Percentiles rank a stretch among this genome's conserved stretches.
Conservation (phyloP, 306 rosid genomes). For the Vicia villosa region DNA sequence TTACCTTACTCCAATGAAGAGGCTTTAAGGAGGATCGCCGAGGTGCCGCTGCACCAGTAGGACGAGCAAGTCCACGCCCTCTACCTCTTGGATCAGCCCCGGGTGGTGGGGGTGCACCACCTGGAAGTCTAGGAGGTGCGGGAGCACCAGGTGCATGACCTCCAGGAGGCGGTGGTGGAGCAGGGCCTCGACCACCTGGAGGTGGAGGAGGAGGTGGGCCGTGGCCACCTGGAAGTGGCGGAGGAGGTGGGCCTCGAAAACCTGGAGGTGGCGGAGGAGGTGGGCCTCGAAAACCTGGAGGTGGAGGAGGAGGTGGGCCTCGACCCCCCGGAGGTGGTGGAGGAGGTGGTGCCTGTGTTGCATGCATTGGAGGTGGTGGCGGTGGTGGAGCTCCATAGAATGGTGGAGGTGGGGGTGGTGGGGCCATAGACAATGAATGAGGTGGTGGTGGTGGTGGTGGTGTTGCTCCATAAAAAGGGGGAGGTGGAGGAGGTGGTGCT, state of each 20-base stretch:
- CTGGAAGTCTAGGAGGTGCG: constrained; percentile 59
- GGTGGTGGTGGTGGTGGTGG: constrained; percentile 39
- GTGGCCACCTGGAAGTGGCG: constrained; percentile 25
- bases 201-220: constrained; percentile 64
- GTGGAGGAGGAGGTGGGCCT: constrained; percentile 43
- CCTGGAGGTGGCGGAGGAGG: constrained; percentile 41
- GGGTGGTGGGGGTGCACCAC: constrained; percentile 63
- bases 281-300: constrained; percentile 12
- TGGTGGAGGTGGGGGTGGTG: constrained; percentile 30
- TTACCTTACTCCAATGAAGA: constrained; percentile 90
- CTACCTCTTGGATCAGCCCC: constrained; percentile 63
- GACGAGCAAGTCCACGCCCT: constrained; percentile 84
- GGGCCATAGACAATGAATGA: constrained; percentile 29
- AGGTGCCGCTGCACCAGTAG: constrained; percentile 52
- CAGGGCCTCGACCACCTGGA: constrained; percentile 43
- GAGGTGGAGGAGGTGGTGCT: constrained; percentile 28
- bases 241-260: constrained; percentile 35
- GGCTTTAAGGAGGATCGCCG: constrained; percentile 81
- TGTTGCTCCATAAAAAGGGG: not conserved
- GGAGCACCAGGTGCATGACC: constrained; percentile 47
- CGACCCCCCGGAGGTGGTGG: constrained; percentile 26
- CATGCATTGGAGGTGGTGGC: constrained; percentile 38
- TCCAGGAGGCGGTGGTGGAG: constrained; percentile 56
- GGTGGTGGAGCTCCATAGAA: constrained; percentile 1
- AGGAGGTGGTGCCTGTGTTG: constrained; percentile 39